A percentile compares a stretch with the other conserved stretches of the same genome.
These are phyloP conservation scores for Kalanchoe fedtschenkoi DNA, from an alignment of 164 flowering plant species.

Conservation along the genomic window DNA sequence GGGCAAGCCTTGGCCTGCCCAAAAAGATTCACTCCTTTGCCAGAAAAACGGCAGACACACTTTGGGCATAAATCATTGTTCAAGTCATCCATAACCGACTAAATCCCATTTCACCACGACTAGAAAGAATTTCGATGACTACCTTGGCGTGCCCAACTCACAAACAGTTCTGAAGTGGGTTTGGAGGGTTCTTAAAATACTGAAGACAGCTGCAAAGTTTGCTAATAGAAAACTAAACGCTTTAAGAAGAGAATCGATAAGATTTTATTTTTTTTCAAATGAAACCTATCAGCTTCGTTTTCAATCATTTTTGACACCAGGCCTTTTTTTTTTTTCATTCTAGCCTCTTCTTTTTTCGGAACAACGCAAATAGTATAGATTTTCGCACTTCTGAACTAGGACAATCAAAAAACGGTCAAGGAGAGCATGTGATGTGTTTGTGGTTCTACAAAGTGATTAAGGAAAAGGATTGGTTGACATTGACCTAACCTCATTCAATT, in stretches of 20 bases:
- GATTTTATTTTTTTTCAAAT: too few relatives aligned
- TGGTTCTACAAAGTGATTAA: neutral
- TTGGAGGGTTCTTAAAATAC: neutral
- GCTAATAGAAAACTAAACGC: neutral
- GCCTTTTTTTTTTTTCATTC: too few relatives aligned
- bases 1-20: neutral
- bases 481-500: neutral
- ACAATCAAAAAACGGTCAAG: conserved; percentile 4
- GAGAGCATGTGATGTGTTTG: neutral
- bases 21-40: neutral
- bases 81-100: neutral
- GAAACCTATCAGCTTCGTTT: too few relatives aligned
- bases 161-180: conserved; percentile 1
- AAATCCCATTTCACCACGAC: neutral
- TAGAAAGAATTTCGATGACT: neutral
- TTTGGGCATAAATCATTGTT: neutral
- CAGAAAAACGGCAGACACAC: neutral
- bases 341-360: too few relatives aligned
- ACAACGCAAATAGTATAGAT: too few relatives aligned
- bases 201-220: neutral
- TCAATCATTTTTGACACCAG: too few relatives aligned
- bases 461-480: neutral
- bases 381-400: too few relatives aligned
- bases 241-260: too few relatives aligned
- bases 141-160: neutral